These are phyloP conservation scores for Pleurotus platypus DNA, from an alignment of 768 basidiomycete genomes.

Conservation along the genomic window DNA sequence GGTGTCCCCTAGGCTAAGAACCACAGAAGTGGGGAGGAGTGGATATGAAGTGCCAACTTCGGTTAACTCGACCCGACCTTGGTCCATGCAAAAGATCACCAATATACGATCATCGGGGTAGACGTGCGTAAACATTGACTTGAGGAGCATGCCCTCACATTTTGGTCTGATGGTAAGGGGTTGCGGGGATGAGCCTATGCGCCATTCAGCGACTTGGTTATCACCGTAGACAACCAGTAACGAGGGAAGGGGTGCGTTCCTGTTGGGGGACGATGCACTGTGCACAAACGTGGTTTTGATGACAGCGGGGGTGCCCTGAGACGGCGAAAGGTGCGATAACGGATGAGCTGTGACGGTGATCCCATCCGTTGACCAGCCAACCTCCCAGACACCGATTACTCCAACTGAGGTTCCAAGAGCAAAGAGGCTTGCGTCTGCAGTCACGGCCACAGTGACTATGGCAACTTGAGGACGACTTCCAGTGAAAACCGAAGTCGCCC, in stretches of 20 bases:
- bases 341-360: not conserved
- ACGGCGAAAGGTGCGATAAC: constrained; percentile 10
- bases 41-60: constrained; percentile 46
- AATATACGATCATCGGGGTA: constrained; percentile 42
- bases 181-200: constrained; percentile 27
- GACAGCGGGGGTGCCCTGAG: constrained; percentile 20
- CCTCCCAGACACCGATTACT: constrained; percentile 57
- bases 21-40: constrained; percentile 40
- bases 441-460: constrained; percentile 61
- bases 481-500: constrained; percentile 36
- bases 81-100: constrained; percentile 58
- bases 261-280: not conserved
- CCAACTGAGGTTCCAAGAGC: constrained; percentile 75
- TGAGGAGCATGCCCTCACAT: constrained; percentile 34
- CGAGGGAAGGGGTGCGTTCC: constrained; percentile 14
- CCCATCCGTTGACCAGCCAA: constrained; percentile 22
- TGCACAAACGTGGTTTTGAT: constrained; percentile 25
- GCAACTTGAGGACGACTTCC: constrained; percentile 31
- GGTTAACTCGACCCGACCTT: constrained; percentile 63
- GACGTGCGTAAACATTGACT: constrained; percentile 46
- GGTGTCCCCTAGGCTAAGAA: constrained; percentile 56
- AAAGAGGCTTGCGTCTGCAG: constrained; percentile 55
- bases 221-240: constrained; percentile 57
- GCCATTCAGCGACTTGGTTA: constrained; percentile 56
- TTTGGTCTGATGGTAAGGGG: constrained; percentile 33